These are phyloP conservation scores for Sclerotinia spermophila DNA, from an alignment of 2,329 filamentous ascomycete species.

Conservation along the genomic window DNA sequence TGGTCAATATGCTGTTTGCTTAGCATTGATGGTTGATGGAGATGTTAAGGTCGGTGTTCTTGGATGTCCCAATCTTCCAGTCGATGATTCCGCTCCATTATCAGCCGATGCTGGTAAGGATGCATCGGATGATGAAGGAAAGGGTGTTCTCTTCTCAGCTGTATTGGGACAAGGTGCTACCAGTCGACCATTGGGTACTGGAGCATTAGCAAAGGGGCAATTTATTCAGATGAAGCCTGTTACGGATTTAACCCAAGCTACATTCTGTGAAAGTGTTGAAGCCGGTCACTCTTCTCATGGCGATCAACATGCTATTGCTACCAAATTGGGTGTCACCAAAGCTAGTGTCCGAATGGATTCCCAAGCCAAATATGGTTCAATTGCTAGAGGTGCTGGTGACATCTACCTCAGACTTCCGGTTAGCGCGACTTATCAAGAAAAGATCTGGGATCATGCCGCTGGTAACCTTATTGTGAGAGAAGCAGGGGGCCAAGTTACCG, in stretches of 20 bases:
- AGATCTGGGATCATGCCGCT: constrained; percentile 99
- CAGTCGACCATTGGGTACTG: constrained; percentile 66
- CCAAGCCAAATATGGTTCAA: constrained; percentile 95
- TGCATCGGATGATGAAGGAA: constrained; percentile 68
- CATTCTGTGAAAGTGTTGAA: constrained; percentile 96
- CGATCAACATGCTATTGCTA: constrained; percentile 80
- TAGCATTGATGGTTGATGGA: constrained; percentile 88
- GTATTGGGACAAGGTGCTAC: constrained; percentile 74
- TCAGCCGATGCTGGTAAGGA: constrained; percentile 70
- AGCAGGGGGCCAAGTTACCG: constrained; percentile 87
- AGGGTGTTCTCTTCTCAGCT: constrained; percentile 85
- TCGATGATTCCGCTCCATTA: constrained; percentile 72
- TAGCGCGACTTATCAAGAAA: constrained; percentile 87
- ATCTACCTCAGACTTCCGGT: constrained; percentile 89
- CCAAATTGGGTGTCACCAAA: constrained; percentile 79
- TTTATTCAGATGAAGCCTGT: constrained; percentile 77
- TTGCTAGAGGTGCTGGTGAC: constrained; percentile 89
- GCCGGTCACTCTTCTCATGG: constrained; percentile 86
- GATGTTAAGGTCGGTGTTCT: constrained; percentile 92
- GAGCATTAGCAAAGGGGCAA: constrained; percentile 52
- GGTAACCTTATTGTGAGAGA: constrained; percentile 93
- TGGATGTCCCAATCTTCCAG: constrained; percentile 90
- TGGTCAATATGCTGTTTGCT: constrained; percentile 94
- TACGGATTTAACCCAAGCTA: constrained; percentile 70
- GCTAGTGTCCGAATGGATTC: constrained; percentile 95